phyloP scores from a whole-genome alignment of 2,329 filamentous ascomycete genomes.

The Monosporascus cannonballus region DNA sequence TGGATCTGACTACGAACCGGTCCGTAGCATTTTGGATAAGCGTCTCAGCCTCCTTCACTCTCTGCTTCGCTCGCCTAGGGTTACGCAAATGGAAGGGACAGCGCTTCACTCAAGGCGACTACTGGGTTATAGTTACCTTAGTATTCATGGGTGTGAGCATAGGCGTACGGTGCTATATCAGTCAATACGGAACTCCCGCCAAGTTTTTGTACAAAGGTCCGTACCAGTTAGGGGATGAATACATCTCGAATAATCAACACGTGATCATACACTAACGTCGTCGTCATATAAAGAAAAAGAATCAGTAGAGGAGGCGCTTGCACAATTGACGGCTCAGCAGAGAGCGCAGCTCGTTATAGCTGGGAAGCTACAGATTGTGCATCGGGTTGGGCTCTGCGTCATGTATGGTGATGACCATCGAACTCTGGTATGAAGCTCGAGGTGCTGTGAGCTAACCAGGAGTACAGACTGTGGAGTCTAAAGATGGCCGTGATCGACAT shows the following conservation, averaged over 20 bases:
- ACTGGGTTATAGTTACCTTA: constrained; percentile 6
- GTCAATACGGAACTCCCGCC: constrained; percentile 5
- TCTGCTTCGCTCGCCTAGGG: constrained; percentile 5
- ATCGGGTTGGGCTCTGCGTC: constrained; percentile 3
- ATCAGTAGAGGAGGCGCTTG: background rate
- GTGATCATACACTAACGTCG: background rate
- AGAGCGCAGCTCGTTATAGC: constrained; percentile 1
- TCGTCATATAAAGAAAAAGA: background rate
- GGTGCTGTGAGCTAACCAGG: no score
- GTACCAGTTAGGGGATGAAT: background rate
- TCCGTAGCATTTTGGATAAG: background rate
- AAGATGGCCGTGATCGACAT: constrained; percentile 11
- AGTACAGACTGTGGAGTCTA: constrained; percentile 10
- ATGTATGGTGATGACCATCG: constrained; percentile 3
- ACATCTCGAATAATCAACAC: background rate
- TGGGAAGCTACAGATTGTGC: constrained; percentile 4
- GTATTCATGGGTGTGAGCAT: constrained; percentile 4
- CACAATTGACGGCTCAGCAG: background rate
- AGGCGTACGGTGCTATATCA: constrained; percentile 3
- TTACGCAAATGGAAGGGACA: constrained; percentile 4
- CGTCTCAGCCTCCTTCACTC: background rate
- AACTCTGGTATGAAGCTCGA: background rate
- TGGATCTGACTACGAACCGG: background rate
- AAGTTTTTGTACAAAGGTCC: background rate
- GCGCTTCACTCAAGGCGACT: constrained; percentile 6